Evolutionary conservation across 306 rosid species (phyloP).

Genomic region (Cucurbita ficifolia): DNA sequence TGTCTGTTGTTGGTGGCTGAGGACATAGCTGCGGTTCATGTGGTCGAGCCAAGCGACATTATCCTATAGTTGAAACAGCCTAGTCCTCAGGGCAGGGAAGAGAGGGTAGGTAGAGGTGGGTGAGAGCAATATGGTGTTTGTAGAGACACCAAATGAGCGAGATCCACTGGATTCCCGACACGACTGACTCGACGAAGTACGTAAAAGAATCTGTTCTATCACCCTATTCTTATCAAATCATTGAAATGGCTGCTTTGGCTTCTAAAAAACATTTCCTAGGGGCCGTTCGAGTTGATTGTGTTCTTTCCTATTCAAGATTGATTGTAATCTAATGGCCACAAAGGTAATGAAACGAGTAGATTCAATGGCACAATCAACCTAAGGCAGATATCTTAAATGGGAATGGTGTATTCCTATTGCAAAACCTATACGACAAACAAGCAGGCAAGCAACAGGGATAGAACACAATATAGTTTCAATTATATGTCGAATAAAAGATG

Average conservation of each 20-base stretch:
- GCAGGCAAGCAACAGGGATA: background rate
- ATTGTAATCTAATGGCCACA: background rate
- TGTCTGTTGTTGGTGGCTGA: conserved; percentile 63
- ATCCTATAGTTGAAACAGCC: conserved; percentile 37
- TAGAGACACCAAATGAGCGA: conserved; percentile 86
- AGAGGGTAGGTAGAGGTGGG: conserved; percentile 63
- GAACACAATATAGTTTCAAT: background rate
- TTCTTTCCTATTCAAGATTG: background rate
- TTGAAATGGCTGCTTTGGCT: background rate
- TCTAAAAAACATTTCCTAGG: background rate
- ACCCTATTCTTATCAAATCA: conserved; percentile 35
- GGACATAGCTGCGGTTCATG: conserved; percentile 56
- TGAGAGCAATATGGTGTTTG: conserved; percentile 50
- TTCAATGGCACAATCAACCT: background rate
- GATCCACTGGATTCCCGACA: conserved; percentile 61
- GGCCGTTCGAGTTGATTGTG: background rate
- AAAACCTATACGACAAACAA: background rate
- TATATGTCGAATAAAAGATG: no score
- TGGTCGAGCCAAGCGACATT: conserved; percentile 46
- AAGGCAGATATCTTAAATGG: background rate
- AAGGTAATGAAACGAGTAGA: background rate
- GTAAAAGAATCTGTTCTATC: conserved; percentile 39
- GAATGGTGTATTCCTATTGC: background rate
- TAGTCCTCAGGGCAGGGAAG: conserved; percentile 55
- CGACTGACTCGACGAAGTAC: conserved; percentile 29